Evolutionary conservation across 2,329 filamentous ascomycete genomes (phyloP).

Genomic region (Cadophora malorum): DNA sequence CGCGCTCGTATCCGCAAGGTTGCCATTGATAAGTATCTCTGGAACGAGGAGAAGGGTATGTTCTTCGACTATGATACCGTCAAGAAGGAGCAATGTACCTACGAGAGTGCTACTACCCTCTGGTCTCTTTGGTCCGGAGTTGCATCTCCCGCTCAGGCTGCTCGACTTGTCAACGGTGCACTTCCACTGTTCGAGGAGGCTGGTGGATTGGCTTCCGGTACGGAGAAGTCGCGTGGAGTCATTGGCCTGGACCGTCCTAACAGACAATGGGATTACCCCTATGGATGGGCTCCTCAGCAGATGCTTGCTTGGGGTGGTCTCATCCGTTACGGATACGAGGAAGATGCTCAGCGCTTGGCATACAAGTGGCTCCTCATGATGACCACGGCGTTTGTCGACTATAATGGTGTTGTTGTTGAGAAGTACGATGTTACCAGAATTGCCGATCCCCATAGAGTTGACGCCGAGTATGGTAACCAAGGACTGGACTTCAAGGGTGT

Average conservation of each 20-base stretch:
- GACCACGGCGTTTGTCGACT: conserved; percentile 97
- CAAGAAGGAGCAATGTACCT: conserved; percentile 78
- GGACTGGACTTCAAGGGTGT: conserved; percentile 95
- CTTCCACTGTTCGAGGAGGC: conserved; percentile 87
- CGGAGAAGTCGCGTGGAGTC: conserved; percentile 83
- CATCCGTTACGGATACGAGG: conserved; percentile 87
- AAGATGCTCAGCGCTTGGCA: conserved; percentile 85
- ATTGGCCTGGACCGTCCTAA: conserved; percentile 86
- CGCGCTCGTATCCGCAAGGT: conserved; percentile 83
- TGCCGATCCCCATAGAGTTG: conserved; percentile 89
- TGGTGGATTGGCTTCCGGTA: conserved; percentile 88
- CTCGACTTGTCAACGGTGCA: conserved; percentile 78
- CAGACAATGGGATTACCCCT: conserved; percentile 97
- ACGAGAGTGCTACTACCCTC: conserved; percentile 92
- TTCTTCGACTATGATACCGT: conserved; percentile 97
- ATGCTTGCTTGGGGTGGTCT: conserved; percentile 97
- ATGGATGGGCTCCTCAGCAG: conserved; percentile 98
- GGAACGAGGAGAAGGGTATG: conserved; percentile 92
- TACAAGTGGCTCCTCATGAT: conserved; percentile 99
- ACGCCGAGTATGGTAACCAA: conserved; percentile 98
- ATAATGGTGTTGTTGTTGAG: conserved; percentile 97
- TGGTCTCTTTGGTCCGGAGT: conserved; percentile 98
- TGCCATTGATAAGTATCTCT: conserved; percentile 90
- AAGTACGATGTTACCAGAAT: conserved; percentile 97
- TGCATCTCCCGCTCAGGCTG: conserved; percentile 85